Evolutionary conservation across 2,329 filamentous ascomycete species (phyloP).

Genomic region (Volutella citrinella): DNA sequence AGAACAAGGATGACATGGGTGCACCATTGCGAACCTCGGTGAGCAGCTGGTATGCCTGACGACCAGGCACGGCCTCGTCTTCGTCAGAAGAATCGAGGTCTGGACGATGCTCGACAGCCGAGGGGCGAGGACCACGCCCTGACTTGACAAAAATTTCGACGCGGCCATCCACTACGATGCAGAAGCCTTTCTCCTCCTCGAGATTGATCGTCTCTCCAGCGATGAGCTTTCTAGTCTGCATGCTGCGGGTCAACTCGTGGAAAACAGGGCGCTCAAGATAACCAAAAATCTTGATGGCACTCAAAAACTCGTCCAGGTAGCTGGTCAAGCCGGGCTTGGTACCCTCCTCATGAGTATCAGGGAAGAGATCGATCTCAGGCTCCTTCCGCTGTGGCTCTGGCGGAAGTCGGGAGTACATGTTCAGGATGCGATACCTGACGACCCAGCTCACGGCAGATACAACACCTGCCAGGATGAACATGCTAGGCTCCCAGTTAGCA

Average conservation of each 20-base stretch:
- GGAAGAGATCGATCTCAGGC: constrained; percentile 91
- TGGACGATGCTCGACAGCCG: constrained; percentile 18
- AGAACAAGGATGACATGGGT: constrained; percentile 97
- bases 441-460: constrained; percentile 91
- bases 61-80: constrained; percentile 64
- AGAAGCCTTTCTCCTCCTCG: constrained; percentile 98
- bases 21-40: constrained; percentile 98
- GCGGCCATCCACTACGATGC: constrained; percentile 90
- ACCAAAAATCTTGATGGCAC: constrained; percentile 98
- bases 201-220: constrained; percentile 92
- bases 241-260: constrained; percentile 93
- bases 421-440: constrained; percentile 90
- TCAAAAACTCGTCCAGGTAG: constrained; percentile 96
- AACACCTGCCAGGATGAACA: constrained; percentile 73
- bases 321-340: constrained; percentile 90
- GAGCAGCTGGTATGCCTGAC: constrained; percentile 88
- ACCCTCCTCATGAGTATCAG: constrained; percentile 85
- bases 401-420: constrained; percentile 92
- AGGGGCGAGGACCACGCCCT: constrained; percentile 49
- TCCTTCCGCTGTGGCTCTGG: constrained; percentile 95
- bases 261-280: constrained; percentile 96
- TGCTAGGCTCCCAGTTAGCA: constrained; percentile 40
- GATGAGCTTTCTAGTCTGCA: constrained; percentile 96
- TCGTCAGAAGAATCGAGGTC: constrained; percentile 52
- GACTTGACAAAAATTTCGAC: constrained; percentile 99